Evolutionary conservation across 2,329 filamentous ascomycete species (phyloP), one percentile per base, ranked within the genome.

Genomic region (Achaetomium macrosporum): DNA sequence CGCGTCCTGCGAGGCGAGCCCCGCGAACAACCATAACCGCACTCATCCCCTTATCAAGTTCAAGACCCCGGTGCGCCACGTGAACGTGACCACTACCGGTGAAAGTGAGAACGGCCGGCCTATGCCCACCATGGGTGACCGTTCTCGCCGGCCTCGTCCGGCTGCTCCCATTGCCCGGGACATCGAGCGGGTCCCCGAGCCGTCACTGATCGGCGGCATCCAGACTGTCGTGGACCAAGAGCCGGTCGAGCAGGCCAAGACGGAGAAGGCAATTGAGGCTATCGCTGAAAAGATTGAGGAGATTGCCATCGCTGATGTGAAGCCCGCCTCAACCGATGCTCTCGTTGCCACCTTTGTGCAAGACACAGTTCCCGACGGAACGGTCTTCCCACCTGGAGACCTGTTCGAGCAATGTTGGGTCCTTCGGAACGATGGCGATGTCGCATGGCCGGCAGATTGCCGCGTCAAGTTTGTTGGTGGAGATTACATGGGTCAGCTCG

Each of bases 1-100:
- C 68, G 89, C 88, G 66, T 87, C 82, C 66, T 99, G 93, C 73
- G 95, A 99, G 73, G 90, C 92, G 45, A 84, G 84, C 63, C 93
- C 93, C 8, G 76, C 77, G 59, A 92, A 95, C 69, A 76, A 74
- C 19, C 93, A 99, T 76, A 96, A 97, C 76, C 85, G 84, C 70
- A 95, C 91, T n/a, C 93, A 99, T 64, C 93, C 93, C 29, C 76
- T 99, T 62, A 90, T 99, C 76, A 96, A 96, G 75, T 90, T 99
- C 76, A 95, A 90, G 79, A 95, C 88, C 2, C 88, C 92, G 10
- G 86, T 99, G 45, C 87, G 89, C 61, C 86, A 88, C 61, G 88
- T 96, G 35, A 91, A 82, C 57, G 88, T 99, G 48, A 91, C 84
- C 46, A 97, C 92, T 9, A 78, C 87, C 58, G 87, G 86, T 49